Base-by-base conservation (phyloP, 257 asterid genomes). In the Mentha longifolia region DNA sequence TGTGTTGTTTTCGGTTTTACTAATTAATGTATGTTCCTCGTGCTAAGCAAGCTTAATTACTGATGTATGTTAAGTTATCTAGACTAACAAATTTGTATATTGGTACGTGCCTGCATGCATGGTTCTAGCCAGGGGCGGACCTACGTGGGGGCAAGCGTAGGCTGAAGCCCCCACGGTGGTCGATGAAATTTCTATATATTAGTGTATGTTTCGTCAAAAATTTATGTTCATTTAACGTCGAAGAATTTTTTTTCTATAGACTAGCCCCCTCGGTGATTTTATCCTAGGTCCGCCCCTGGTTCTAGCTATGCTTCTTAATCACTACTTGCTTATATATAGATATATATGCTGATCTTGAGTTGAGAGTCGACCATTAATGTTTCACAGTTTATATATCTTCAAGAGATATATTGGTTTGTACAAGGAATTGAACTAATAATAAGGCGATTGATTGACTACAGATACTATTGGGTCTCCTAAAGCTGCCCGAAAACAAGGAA, bases 401-500 rank as follows among this genome's bases (percentile, higher is more conserved):
- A n/a, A n/a, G n/a, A 22, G 25, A 22, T 2, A 22, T 22, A 22
- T 22, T 22, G 25, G 20, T 69, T 9, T 17, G 19, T 15, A 25
- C 52, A 15, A 22, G 65, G 56, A 41, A 47, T 68, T 28, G 0
- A 16, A 39, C 25, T 3, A 14, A 35, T 37, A 35, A 14, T 42
- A 41, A 42, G 47, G 71, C 70, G 50, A 70, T 67, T 77, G 50
- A 70, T 67, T 77, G 67, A 47, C 9, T 37, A 37, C 47, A 49
- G 99, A 58, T 91, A 75, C 73, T 94, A 73, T 94, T 82, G 77
- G 93, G 80, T 42, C 93, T 94, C 70, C 83, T 88, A 54, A 94
- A 85, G 88, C 88, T 80, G 45, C 96, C 96, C 28, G 91, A 83
- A 71, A 94, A 94, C 79, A 84, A 79, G 82, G 97, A 94, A 80